phyloP scores from a whole-genome alignment of 169 alveolate genomes.

The Perkinsus chesapeaki region DNA sequence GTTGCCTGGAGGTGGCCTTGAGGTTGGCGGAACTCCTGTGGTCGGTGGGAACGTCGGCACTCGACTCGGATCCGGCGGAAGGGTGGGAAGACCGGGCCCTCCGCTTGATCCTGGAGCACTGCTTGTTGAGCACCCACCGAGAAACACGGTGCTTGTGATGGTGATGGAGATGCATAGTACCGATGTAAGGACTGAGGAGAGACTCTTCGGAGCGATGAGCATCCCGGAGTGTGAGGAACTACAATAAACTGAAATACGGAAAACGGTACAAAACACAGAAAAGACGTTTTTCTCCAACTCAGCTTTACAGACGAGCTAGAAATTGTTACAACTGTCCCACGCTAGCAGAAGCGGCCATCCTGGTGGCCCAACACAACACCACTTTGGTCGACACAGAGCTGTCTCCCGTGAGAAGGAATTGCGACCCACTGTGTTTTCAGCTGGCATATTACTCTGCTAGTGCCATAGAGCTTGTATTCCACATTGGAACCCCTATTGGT shows the following conservation, averaged over 20 bases:
- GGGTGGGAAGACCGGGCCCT: not conserved
- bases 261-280: not conserved
- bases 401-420: too few relatives aligned
- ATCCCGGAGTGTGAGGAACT: too few relatives aligned
- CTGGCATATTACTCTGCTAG: too few relatives aligned
- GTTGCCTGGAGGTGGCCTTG: not conserved
- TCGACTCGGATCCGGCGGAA: not conserved
- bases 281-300: too few relatives aligned
- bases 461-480: too few relatives aligned
- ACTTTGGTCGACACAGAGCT: too few relatives aligned
- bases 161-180: not conserved
- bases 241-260: too few relatives aligned
- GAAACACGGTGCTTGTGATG: not conserved
- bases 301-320: not conserved
- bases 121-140: constrained; percentile 1
- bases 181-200: not conserved
- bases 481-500: too few relatives aligned
- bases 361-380: too few relatives aligned
- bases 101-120: not conserved
- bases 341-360: not conserved
- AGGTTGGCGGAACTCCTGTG: not conserved
- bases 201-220: not conserved
- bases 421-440: too few relatives aligned
- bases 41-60: not conserved
- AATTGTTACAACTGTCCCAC: not conserved